Conservation (phyloP, 2,329 filamentous ascomycete species). For the Delphinella strobiligena region DNA sequence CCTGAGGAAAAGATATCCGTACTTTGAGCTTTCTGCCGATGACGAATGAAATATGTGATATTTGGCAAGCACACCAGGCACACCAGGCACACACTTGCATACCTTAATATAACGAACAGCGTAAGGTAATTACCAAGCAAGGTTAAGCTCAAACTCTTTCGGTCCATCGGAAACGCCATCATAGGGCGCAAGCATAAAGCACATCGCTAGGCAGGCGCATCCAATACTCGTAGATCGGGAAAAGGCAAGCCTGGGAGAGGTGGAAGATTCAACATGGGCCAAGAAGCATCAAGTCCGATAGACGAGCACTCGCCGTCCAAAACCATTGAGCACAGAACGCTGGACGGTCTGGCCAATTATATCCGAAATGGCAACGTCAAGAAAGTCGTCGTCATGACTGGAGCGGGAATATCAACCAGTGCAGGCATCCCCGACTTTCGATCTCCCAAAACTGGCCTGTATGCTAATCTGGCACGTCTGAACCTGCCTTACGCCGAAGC, state of each 20-base stretch:
- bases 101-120: too few species aligned
- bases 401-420: constrained; percentile 76
- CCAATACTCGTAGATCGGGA: too few species aligned
- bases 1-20: too few species aligned
- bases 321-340: constrained; percentile 54
- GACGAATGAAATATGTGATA: too few species aligned
- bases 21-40: too few species aligned
- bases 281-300: constrained; percentile 61
- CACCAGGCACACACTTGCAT: too few species aligned
- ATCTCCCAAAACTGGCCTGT: constrained; percentile 84
- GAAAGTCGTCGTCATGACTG: constrained; percentile 77
- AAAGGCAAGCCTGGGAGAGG: constrained; percentile 13
- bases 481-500: constrained; percentile 83
- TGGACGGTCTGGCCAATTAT: constrained; percentile 67
- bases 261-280: constrained; percentile 57
- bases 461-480: constrained; percentile 78
- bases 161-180: constrained; percentile 16
- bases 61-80: too few species aligned
- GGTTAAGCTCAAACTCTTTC: too few species aligned
- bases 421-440: constrained; percentile 79
- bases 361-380: constrained; percentile 58
- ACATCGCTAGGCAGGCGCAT: constrained; percentile 25
- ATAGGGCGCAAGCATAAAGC: constrained; percentile 41
- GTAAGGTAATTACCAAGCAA: too few species aligned
- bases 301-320: constrained; percentile 52